Evolutionary conservation across 768 basidiomycete species (phyloP).

Genomic region (Phanerochaete sordida): DNA sequence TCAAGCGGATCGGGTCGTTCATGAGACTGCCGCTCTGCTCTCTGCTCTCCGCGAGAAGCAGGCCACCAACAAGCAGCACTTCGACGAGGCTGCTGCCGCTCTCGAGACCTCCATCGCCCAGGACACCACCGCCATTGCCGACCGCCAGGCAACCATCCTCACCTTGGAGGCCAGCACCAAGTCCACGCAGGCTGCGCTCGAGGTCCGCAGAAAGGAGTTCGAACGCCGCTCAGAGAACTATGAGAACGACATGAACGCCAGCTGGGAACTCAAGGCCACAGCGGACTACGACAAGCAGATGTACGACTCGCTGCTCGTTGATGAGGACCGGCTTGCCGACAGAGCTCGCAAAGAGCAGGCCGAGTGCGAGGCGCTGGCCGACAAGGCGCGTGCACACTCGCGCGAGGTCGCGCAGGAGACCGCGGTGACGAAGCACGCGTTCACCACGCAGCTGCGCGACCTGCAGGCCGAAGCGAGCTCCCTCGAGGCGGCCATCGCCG

Average conservation of each 20-base stretch:
- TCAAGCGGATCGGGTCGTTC: background rate
- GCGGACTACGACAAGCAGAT: background rate
- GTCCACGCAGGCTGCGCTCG: background rate
- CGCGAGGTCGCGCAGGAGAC: background rate
- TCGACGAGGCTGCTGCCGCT: background rate
- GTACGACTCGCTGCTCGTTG: background rate
- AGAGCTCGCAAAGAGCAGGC: background rate
- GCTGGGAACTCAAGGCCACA: background rate
- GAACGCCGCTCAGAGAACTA: background rate
- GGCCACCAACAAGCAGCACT: background rate
- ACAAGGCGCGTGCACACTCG: background rate
- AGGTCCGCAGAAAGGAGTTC: background rate
- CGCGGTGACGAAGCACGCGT: background rate
- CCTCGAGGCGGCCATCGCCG: background rate
- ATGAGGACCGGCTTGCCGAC: background rate
- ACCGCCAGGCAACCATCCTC: background rate
- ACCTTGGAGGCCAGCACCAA: background rate
- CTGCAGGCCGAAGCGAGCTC: background rate
- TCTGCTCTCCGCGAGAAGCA: background rate
- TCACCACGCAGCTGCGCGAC: background rate
- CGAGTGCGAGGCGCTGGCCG: background rate
- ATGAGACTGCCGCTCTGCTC: background rate
- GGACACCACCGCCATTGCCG: background rate
- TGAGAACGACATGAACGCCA: background rate
- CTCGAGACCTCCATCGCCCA: background rate